phyloP scores from a whole-genome alignment of 2,329 filamentous ascomycete species.

The Phialocephala sp. region DNA sequence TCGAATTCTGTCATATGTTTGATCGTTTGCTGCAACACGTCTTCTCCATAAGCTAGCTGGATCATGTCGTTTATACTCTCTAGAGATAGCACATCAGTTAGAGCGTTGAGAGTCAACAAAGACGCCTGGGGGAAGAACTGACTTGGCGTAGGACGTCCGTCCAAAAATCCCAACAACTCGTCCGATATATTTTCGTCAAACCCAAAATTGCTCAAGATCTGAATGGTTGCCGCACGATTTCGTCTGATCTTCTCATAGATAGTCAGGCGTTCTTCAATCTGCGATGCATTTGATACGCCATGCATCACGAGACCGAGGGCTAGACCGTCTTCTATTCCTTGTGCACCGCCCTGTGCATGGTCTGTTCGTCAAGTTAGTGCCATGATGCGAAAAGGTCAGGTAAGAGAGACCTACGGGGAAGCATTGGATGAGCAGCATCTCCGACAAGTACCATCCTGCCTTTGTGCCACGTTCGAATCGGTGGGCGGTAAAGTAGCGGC shows the following conservation, averaged over 20 bases:
- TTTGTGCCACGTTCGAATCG: slow-evolving; percentile 53
- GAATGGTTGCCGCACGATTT: slow-evolving; percentile 44
- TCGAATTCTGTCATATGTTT: slow-evolving; percentile 7
- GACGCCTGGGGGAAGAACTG: background rate
- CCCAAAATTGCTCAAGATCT: slow-evolving; percentile 45
- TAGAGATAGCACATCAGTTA: background rate
- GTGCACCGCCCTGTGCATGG: slow-evolving; percentile 43
- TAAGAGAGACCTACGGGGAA: slow-evolving; percentile 33
- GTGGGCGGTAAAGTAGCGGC: slow-evolving; percentile 57
- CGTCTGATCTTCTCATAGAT: slow-evolving; percentile 43
- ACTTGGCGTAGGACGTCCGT: slow-evolving; percentile 37
- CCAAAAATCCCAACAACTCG: slow-evolving; percentile 38
- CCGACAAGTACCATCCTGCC: slow-evolving; percentile 62
- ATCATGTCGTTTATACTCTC: background rate
- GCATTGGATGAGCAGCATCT: slow-evolving; percentile 64
- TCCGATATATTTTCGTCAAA: slow-evolving; percentile 24
- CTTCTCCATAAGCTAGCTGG: background rate
- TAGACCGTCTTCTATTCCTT: slow-evolving; percentile 44
- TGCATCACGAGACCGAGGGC: slow-evolving; percentile 42
- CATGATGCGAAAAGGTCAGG: background rate
- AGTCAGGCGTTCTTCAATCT: slow-evolving; percentile 33
- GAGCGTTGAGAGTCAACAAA: background rate
- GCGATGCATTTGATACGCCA: slow-evolving; percentile 30
- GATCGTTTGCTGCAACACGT: background rate
- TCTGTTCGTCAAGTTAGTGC: slow-evolving; percentile 27